Conservation (phyloP, 2,329 filamentous ascomycete genomes). For the Sarocladium kiliense region DNA sequence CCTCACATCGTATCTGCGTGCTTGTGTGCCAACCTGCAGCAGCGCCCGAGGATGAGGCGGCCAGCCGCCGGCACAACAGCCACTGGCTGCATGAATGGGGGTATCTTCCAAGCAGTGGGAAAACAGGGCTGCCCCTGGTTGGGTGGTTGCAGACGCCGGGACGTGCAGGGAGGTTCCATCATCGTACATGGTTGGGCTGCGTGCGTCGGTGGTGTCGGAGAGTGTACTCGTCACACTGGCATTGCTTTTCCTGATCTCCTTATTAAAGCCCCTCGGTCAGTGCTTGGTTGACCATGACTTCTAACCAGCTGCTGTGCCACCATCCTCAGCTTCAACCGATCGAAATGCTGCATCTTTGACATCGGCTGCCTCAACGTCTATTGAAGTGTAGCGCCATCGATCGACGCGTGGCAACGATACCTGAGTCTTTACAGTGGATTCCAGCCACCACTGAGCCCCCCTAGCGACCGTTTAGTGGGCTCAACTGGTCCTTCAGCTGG, state of each 20-base stretch:
- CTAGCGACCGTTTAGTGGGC: neutral
- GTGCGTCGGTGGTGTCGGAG: neutral
- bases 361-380: constrained; percentile 1
- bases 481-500: neutral
- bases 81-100: neutral
- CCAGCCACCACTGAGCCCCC: neutral
- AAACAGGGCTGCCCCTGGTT: constrained; percentile 4
- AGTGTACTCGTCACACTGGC: neutral
- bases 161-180: constrained; percentile 3
- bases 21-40: neutral
- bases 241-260: neutral
- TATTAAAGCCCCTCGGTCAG: neutral
- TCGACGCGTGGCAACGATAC: neutral
- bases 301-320: neutral
- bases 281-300: no score
- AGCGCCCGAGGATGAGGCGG: neutral
- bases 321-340: no score
- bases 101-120: neutral
- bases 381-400: neutral
- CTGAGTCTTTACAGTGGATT: neutral
- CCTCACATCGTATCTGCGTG: neutral
- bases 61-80: neutral
- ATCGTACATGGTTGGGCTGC: constrained; percentile 9
- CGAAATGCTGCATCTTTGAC: neutral
- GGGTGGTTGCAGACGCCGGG: constrained; percentile 1